Conservation (phyloP, 1,284 basidiomycete genomes). For the Peniophora sp. region DNA sequence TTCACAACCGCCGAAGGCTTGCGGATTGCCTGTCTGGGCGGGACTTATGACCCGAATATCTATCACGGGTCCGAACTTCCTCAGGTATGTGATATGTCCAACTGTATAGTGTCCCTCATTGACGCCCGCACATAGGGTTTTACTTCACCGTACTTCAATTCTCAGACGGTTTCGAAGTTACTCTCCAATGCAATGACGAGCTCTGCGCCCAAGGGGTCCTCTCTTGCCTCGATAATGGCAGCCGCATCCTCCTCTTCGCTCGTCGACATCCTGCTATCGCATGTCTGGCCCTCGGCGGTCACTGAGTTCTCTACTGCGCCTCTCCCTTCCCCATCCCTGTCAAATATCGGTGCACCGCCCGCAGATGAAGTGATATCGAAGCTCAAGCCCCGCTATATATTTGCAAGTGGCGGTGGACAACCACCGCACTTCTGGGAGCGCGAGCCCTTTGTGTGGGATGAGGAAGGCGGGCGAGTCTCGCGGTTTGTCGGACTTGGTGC, state of each 20-base stretch:
- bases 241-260: slow-evolving; percentile 51
- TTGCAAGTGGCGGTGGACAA: slow-evolving; percentile 51
- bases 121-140: slow-evolving; percentile 44
- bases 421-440: slow-evolving; percentile 83
- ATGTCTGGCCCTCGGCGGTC: slow-evolving; percentile 70
- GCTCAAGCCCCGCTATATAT: slow-evolving; percentile 73
- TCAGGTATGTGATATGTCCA: slow-evolving; percentile 42
- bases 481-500: slow-evolving; percentile 81
- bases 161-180: slow-evolving; percentile 64
- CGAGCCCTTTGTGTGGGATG: slow-evolving; percentile 82
- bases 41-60: slow-evolving; percentile 58
- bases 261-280: slow-evolving; percentile 80
- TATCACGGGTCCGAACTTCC: slow-evolving; percentile 49
- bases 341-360: slow-evolving; percentile 41
- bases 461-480: slow-evolving; percentile 58
- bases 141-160: slow-evolving; percentile 62
- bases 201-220: slow-evolving; percentile 31
- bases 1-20: slow-evolving; percentile 80
- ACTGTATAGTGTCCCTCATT: neutral
- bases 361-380: slow-evolving; percentile 61
- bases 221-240: slow-evolving; percentile 63
- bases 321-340: slow-evolving; percentile 37
- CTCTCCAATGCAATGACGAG: slow-evolving; percentile 57
- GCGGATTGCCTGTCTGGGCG: slow-evolving; percentile 81
- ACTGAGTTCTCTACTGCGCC: slow-evolving; percentile 53